Evolutionary conservation across 2,329 filamentous ascomycete genomes (phyloP), one percentile per base, ranked within the genome.

Genomic region (Colletotrichum brevisporum): DNA sequence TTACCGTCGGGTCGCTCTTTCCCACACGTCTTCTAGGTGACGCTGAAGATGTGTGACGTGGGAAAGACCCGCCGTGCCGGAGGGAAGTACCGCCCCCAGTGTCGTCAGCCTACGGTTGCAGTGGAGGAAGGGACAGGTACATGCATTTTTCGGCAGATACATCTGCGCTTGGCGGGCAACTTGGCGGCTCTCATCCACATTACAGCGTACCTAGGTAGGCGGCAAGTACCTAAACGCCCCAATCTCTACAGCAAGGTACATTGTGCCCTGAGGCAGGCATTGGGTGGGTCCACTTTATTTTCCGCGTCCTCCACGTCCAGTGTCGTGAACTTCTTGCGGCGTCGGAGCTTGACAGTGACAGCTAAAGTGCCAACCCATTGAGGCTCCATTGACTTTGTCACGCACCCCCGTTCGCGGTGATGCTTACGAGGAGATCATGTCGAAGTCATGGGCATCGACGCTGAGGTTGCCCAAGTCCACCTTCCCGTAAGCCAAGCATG

Each of bases 381-480:
- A 16, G 6, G 13, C 36, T 51, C 36, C 18, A 52, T 43, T 12
- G 26, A 36, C 26, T 48, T 48, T 15, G 26, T 24, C 31, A 8
- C 51, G 27, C 21, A 39, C 31, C 18, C 31, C 18, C 60, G 9
- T 57, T 27, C 54, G 61, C 55, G 57, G 66, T 66, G 66, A 69
- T 72, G 69, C 68, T 63, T 47, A 67, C 60, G 57, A 69, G 58
- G 61, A 63, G 64, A 72, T 13, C 72, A 83, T 83, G 82, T 81
- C 80, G 52, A 90, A 88, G 81, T 90, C 87, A 78, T 94, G 92
- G 91, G 88, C 90, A 78, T 89, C 90, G 78, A 94, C 92, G 62
- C 80, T 95, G 78, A 91, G 88, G 81, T 86, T 96, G 75, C 93
- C 93, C 69, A 91, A 90, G 76, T 92, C 92, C 56, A 88, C 85